Percentiles rank a stretch among this genome's conserved stretches.
These are phyloP conservation scores for Borealophlyctis nickersoniae DNA, from an alignment of 192 early-diverging fungal species.

Conservation along the genomic window DNA sequence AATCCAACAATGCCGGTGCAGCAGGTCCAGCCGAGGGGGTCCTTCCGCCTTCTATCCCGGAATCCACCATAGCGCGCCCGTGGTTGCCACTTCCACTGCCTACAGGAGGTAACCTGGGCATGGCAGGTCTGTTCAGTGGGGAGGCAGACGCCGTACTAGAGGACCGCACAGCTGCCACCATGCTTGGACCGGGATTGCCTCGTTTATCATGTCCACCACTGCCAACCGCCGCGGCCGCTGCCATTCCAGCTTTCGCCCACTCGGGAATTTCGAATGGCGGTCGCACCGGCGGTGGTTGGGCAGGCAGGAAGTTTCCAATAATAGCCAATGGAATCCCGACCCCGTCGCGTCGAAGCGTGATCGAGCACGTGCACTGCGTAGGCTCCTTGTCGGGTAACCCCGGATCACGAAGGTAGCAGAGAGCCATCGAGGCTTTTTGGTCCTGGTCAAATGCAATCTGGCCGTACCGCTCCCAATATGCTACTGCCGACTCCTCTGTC, in stretches of 20 bases:
- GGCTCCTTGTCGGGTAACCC: neutral
- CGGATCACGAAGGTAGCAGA: constrained; percentile 1
- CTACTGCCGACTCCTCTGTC: constrained; percentile 34
- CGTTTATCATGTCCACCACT: too few species aligned
- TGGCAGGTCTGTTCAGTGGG: too few species aligned
- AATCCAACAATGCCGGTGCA: too few species aligned
- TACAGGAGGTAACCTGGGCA: too few species aligned
- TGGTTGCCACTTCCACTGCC: too few species aligned
- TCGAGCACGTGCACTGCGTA: constrained; percentile 26
- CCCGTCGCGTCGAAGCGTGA: constrained; percentile 39
- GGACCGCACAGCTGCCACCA: too few species aligned
- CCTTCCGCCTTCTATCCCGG: too few species aligned
- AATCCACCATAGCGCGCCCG: too few species aligned
- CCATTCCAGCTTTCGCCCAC: constrained; percentile 14
- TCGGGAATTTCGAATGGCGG: constrained; percentile 7
- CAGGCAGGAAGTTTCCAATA: constrained; percentile 16
- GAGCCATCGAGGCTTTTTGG: constrained; percentile 34
- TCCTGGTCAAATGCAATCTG: constrained; percentile 40
- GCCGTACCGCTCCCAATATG: constrained; percentile 46
- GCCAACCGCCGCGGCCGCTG: neutral
- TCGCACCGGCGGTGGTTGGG: neutral
- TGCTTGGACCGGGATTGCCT: too few species aligned
- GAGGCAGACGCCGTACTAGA: too few species aligned
- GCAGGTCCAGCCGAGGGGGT: too few species aligned
- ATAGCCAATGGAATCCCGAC: constrained; percentile 29